These are phyloP conservation scores for Phylloporus sp. DNA, from an alignment of 768 basidiomycete species.

Conservation along the genomic window DNA sequence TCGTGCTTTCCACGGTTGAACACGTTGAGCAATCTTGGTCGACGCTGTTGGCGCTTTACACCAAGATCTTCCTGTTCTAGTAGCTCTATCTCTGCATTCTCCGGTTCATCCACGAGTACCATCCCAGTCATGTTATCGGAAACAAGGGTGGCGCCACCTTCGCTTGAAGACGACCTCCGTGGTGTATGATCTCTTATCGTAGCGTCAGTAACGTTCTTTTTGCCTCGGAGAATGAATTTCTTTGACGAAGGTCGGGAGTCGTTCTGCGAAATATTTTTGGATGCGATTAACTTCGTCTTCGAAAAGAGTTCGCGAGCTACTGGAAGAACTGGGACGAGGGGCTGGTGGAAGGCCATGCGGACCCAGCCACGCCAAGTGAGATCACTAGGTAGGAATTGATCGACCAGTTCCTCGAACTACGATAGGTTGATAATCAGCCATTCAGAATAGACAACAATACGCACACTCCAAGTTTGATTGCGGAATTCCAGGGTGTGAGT, in stretches of 20 bases:
- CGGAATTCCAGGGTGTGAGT: conserved; percentile 79
- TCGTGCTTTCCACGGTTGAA: conserved; percentile 25
- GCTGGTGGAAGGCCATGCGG: conserved; percentile 79
- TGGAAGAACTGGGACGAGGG: conserved; percentile 70
- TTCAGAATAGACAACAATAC: conserved; percentile 25
- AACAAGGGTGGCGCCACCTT: not conserved
- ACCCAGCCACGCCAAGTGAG: conserved; percentile 80
- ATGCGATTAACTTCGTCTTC: conserved; percentile 68
- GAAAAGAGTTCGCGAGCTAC: conserved; percentile 75
- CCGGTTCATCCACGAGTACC: conserved; percentile 42
- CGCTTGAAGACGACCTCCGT: conserved; percentile 25
- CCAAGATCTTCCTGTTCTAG: conserved; percentile 12
- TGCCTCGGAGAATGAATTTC: conserved; percentile 19
- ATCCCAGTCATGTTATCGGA: conserved; percentile 23
- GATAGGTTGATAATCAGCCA: conserved; percentile 3
- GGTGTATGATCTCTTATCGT: conserved; percentile 7
- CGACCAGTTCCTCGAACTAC: conserved; percentile 76
- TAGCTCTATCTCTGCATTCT: conserved; percentile 25
- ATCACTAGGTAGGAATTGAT: conserved; percentile 76
- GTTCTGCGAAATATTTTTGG: conserved; percentile 29
- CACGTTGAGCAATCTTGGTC: conserved; percentile 30
- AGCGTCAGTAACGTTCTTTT: conserved; percentile 10
- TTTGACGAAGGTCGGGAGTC: conserved; percentile 26
- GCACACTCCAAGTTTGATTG: conserved; percentile 79
- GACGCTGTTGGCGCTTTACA: conserved; percentile 20